Evolutionary conservation across 192 early-diverging fungal species (phyloP), one percentile per base, ranked within the genome.

Genomic region (Physocladia obscura): DNA sequence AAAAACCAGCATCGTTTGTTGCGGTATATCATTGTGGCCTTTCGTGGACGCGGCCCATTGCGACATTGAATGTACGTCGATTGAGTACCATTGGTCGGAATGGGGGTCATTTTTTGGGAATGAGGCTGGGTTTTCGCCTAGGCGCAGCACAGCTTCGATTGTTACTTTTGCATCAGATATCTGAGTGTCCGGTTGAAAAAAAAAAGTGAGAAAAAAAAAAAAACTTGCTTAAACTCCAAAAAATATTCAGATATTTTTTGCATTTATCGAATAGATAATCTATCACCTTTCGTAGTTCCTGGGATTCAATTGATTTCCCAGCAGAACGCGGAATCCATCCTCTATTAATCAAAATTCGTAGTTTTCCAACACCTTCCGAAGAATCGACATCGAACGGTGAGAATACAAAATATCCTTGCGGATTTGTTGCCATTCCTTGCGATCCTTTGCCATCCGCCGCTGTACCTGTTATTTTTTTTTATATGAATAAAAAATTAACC

Each of bases 41-140:
- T n/a, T n/a, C n/a, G n/a, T n/a, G n/a, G 11, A 13, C n/a, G 11
- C 70, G 0, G 86, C 80, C 59, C 80, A 74, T 51, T 86, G 68
- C 27, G 90, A 81, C 93, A 97, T 97, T 17, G 81, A 83, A 4
- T 86, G 82, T 36, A 93, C 50, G 75, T 97, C 92, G 19, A 89
- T 58, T 65, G 84, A 91, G 74, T 86, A 92, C 95, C 95, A 97
- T 73, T 92, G 79, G 58, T 91, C 91, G 60, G 49, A 87, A 87
- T 0, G 65, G 62, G 39, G 74, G 1, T 79, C 73, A 72, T 87
- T 91, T 73, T 75, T 57, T 59, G 81, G 50, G 44, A 70, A 71
- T 58, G 54, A 49, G 47, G 57, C 37, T 30, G 71, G 51, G 49
- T 70, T 75, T 72, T 88, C 90, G 1, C 87, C 77, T 2, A 62